These are phyloP conservation scores for Acanthamoeba castellanii DNA, from an alignment of 208 protist genomes.

Conservation along the genomic window DNA sequence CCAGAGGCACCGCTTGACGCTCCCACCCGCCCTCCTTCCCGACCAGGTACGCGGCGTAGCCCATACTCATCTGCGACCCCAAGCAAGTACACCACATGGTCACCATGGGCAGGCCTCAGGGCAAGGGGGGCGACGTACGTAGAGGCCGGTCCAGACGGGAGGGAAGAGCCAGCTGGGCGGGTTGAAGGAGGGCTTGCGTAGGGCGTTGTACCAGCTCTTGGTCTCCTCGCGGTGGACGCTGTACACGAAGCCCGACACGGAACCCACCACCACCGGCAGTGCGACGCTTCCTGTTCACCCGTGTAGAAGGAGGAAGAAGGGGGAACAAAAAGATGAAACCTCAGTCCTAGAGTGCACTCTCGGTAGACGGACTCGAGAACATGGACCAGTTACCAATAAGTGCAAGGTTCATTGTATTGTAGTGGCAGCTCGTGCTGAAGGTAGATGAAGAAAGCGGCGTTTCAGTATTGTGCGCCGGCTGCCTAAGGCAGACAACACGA, in stretches of 20 bases:
- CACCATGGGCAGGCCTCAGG: neutral
- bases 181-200: constrained; percentile 28
- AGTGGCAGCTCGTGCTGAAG: neutral
- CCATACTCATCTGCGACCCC: neutral
- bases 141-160: constrained; percentile 60
- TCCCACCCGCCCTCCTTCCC: neutral
- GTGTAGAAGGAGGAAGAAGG: neutral
- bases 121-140: neutral
- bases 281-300: neutral
- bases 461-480: too few species aligned
- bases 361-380: too few species aligned
- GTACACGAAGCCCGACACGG: neutral
- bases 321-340: neutral
- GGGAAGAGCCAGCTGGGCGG: constrained; percentile 51
- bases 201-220: constrained; percentile 40
- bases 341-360: too few species aligned
- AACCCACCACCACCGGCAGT: constrained; percentile 4
- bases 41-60: constrained; percentile 57
- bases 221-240: neutral
- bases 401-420: neutral
- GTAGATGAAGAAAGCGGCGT: neutral
- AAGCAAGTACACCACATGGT: neutral
- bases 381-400: constrained; percentile 16
- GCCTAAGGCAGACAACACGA: too few species aligned
- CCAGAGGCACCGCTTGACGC: constrained; percentile 19